These are phyloP conservation scores for Rhodamnia rubescens DNA, from an alignment of 345 rosid genomes.

Conservation along the genomic window DNA sequence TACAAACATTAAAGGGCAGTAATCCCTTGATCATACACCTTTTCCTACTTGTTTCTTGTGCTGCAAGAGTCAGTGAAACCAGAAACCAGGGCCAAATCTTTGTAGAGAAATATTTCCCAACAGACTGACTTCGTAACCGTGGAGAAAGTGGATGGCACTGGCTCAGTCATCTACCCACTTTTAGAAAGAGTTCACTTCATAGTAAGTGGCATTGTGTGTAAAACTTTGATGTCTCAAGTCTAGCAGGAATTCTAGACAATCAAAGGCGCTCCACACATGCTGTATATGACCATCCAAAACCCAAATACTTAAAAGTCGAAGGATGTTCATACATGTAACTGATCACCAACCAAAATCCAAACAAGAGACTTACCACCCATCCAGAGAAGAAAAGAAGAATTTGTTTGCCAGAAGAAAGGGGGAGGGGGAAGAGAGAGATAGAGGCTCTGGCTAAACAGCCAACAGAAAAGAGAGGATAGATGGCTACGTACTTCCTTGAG, in stretches of 20 bases:
- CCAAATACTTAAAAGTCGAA: neutral
- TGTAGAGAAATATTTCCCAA: neutral
- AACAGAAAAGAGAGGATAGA: neutral
- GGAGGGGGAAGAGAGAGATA: neutral
- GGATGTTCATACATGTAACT: neutral
- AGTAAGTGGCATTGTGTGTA: neutral
- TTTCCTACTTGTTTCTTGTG: neutral
- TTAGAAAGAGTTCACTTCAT: neutral
- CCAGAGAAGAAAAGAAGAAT: neutral
- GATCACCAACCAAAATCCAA: neutral
- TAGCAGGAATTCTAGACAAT: neutral
- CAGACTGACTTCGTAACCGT: neutral
- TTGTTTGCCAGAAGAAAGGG: neutral
- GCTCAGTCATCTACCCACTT: neutral
- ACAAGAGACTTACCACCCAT: neutral
- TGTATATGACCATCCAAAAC: neutral
- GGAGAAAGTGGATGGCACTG: neutral
- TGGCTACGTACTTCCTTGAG: slow-evolving; percentile 55
- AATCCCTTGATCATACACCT: neutral
- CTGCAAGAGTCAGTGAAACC: neutral
- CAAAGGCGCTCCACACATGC: neutral
- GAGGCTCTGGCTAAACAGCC: neutral
- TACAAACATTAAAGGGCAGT: neutral
- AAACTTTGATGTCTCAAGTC: neutral
- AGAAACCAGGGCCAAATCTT: neutral